Evolutionary conservation across 78 protist species (phyloP), one percentile per base, ranked within the genome.

Genomic region (Cyanophora paradoxa): DNA sequence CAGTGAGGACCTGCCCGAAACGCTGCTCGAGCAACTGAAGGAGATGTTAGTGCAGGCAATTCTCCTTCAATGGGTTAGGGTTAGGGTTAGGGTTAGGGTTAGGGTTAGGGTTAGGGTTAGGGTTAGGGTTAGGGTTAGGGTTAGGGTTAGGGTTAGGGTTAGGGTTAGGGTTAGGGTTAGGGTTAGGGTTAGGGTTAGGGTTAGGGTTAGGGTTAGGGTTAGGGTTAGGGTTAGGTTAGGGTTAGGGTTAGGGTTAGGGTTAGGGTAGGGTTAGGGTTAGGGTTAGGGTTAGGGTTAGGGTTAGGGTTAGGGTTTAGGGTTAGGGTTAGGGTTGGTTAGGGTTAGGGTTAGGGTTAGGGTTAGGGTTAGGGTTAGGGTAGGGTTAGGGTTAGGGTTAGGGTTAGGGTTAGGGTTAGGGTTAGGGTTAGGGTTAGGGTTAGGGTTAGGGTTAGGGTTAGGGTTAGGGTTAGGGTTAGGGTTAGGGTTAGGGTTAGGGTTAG

Each of bases 51-150:
- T n/a, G n/a, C 52, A 14, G 52, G 52, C n/a, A 16, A 46, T 46
- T 16, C 14, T 14, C 52, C 14, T 61, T 14, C 66, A 34, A 31
- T 61, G 10, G 66, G 71, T 66, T 4, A 66, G 71, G 71, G 4
- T 4, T 66, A 5, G 44, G 44, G 71, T 66, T 13, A 66, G 71
- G 71, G 71, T 66, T 66, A 5, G 71, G 71, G 71, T 66, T 66
- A 5, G 71, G 71, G 71, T 66, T 66, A 5, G 71, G 71, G 71
- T 66, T 66, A 4, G 71, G 71, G 71, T 66, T 66, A 5, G 71
- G 71, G 71, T 66, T 66, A 5, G 71, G 71, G 71, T 66, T 66
- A 5, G 71, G 71, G 71, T 66, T 66, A 5, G 71, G 71, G 71
- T 66, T 66, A 4, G 71, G 71, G 71, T 66, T 66, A 4, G 71